Conservation (phyloP, 2,329 filamentous ascomycete genomes). For the Fusarium cicatricum region DNA sequence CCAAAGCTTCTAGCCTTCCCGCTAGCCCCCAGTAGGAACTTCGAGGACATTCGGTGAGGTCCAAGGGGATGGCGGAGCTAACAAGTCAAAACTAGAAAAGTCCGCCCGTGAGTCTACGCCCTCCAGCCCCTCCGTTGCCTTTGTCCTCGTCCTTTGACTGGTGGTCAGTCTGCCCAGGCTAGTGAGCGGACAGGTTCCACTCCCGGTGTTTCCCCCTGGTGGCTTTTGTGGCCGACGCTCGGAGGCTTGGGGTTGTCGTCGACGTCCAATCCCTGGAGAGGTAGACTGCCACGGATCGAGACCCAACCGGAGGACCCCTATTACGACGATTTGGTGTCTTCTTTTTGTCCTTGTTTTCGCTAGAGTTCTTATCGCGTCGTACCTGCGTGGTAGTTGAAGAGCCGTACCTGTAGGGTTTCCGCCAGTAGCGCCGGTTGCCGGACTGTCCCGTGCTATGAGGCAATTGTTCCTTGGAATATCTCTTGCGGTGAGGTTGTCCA, state of each 20-base stretch:
- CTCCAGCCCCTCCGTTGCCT: conserved; percentile 1
- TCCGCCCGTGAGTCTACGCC: conserved; percentile 20
- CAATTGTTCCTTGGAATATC: conserved; percentile 13
- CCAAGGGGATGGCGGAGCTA: conserved; percentile 23
- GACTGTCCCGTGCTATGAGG: conserved; percentile 4
- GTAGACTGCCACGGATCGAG: conserved; percentile 7
- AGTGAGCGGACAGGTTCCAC: conserved; percentile 19
- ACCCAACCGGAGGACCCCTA: conserved; percentile 39
- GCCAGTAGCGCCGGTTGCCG: background rate
- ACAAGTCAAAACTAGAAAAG: conserved; percentile 9
- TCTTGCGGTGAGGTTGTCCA: conserved; percentile 20
- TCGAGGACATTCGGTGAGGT: conserved; percentile 14
- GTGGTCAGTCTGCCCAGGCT: conserved; percentile 4
- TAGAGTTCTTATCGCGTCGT: background rate
- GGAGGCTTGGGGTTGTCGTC: conserved; percentile 14
- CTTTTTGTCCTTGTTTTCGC: conserved; percentile 4
- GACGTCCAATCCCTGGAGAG: conserved; percentile 11
- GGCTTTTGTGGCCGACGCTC: conserved; percentile 10
- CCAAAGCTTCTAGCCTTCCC: background rate
- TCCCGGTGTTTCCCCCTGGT: conserved; percentile 16
- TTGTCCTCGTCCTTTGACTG: background rate
- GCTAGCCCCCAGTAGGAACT: conserved; percentile 15
- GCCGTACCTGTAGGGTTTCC: background rate
- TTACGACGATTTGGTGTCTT: conserved; percentile 29
- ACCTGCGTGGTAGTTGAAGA: too few species aligned